Conservation (phyloP, 179 eudicot genomes). For the Drosera spatulata region DNA sequence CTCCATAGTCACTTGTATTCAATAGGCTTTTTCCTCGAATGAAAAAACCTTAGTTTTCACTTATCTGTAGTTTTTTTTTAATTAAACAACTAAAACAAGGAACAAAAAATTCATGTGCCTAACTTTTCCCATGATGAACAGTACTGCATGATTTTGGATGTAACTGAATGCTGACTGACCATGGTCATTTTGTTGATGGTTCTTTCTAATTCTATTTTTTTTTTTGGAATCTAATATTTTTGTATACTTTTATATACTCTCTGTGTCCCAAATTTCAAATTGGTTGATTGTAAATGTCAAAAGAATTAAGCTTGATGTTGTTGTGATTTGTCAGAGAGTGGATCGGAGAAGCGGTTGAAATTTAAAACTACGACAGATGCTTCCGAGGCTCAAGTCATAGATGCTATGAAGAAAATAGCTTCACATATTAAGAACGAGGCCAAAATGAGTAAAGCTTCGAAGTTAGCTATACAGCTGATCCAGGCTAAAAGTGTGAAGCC, state of each 20-base stretch:
- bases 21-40: neutral
- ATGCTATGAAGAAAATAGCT: slow-evolving; percentile 88
- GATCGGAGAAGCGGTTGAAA: slow-evolving; percentile 51
- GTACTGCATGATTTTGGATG: neutral
- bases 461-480: slow-evolving; percentile 82
- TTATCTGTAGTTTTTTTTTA: neutral
- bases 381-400: slow-evolving; percentile 63
- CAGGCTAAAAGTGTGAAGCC: slow-evolving; percentile 82
- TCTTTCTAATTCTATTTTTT: neutral
- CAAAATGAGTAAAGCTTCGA: slow-evolving; percentile 82
- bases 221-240: neutral
- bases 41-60: neutral
- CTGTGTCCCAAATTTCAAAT: neutral
- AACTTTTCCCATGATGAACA: neutral
- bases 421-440: slow-evolving; percentile 64
- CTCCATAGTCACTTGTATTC: neutral
- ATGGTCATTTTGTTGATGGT: neutral
- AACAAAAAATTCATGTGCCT: neutral
- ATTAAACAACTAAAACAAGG: neutral
- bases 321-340: slow-evolving; percentile 17
- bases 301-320: slow-evolving; percentile 5
- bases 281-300: neutral
- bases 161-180: neutral
- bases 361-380: slow-evolving; percentile 92
- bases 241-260: neutral